phyloP scores from a whole-genome alignment of 2,329 filamentous ascomycete genomes.

The Colletotrichum sp. region DNA sequence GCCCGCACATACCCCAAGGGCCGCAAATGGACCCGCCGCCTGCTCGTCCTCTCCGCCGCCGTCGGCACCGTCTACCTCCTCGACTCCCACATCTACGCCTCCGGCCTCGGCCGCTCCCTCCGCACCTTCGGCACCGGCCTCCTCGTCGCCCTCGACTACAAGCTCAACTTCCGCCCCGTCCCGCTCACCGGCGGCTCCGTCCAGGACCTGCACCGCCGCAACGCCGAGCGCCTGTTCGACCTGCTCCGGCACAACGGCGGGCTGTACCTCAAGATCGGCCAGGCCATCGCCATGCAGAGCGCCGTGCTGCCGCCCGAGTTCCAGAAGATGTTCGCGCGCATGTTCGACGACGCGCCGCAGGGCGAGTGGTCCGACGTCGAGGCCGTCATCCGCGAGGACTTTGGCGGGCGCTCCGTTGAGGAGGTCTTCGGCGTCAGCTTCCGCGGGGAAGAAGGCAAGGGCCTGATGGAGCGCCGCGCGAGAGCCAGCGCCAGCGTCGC shows the following conservation, averaged over 20 bases:
- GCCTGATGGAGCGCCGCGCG: conserved; percentile 65
- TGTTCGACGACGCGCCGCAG: conserved; percentile 98
- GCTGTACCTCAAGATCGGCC: conserved; percentile 95
- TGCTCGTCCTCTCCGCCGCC: conserved; percentile 65
- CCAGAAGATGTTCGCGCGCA: conserved; percentile 91
- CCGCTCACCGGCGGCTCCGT: conserved; percentile 77
- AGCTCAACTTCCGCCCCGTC: conserved; percentile 88
- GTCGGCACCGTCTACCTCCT: conserved; percentile 68
- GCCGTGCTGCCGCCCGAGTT: conserved; percentile 93
- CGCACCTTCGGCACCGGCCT: conserved; percentile 84
- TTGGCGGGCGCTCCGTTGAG: conserved; percentile 80
- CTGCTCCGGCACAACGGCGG: conserved; percentile 87
- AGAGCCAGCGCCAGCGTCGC: conserved; percentile 88
- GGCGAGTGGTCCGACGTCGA: conserved; percentile 87
- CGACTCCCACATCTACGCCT: conserved; percentile 80
- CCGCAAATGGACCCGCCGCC: conserved; percentile 77
- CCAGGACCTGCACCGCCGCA: conserved; percentile 80
- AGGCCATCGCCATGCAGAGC: conserved; percentile 98
- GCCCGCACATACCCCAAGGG: conserved; percentile 74
- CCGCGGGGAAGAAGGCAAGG: conserved; percentile 68
- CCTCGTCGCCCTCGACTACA: conserved; percentile 89
- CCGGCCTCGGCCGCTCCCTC: conserved; percentile 76
- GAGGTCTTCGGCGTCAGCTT: conserved; percentile 95
- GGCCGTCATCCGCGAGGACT: conserved; percentile 85
- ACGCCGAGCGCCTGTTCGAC: conserved; percentile 81